phyloP scores from a whole-genome alignment of 306 rosid species.

The Luffa acutangula region DNA sequence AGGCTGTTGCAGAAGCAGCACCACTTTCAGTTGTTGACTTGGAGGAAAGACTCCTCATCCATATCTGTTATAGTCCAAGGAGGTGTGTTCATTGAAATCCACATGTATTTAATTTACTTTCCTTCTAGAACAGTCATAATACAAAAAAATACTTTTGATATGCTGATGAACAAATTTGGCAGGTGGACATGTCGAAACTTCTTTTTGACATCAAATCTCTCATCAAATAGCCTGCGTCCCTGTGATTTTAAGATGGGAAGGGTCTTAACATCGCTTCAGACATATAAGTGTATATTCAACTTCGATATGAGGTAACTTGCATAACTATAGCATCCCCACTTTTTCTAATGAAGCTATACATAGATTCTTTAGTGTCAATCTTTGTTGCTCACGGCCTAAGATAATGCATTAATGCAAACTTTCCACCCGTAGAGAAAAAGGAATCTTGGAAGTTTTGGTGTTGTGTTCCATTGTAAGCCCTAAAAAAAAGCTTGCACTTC shows the following conservation, averaged over 20 bases:
- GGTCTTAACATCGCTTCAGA: conserved; percentile 61
- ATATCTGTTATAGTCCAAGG: conserved; percentile 72
- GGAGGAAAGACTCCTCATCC: conserved; percentile 74
- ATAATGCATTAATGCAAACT: not conserved
- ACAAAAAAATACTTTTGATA: not conserved
- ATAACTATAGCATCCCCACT: not conserved
- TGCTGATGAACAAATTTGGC: conserved; percentile 15
- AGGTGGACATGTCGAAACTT: conserved; percentile 93
- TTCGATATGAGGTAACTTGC: conserved; percentile 62
- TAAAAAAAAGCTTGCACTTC: not conserved
- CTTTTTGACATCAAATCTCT: conserved; percentile 52
- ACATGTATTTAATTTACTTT: not conserved
- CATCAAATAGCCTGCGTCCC: conserved; percentile 71
- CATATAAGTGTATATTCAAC: conserved; percentile 63
- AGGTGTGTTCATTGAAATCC: conserved; percentile 30
- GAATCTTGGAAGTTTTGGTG: not conserved
- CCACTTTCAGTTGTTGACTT: conserved; percentile 32
- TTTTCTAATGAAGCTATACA: not conserved
- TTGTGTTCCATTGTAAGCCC: not conserved
- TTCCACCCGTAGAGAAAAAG: not conserved
- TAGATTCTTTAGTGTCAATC: not conserved
- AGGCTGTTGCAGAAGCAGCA: conserved; percentile 72
- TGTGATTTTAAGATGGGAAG: conserved; percentile 92
- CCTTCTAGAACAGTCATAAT: not conserved
- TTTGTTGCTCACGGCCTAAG: not conserved